Conservation (phyloP, 2,329 filamentous ascomycete genomes). For the Sphaerulina vaccinii region DNA sequence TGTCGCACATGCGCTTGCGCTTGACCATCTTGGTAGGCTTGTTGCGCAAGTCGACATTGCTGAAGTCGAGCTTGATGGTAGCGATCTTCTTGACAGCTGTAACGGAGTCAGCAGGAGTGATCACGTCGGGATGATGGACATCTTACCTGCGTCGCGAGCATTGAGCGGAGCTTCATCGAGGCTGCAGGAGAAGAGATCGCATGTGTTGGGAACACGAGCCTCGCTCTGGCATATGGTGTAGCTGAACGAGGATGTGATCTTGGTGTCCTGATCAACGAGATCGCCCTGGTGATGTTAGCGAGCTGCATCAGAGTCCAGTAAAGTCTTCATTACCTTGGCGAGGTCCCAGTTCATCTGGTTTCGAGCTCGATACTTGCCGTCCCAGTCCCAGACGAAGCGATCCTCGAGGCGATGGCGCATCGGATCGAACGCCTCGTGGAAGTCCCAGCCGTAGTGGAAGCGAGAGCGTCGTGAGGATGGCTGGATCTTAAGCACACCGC, state of each 20-base stretch:
- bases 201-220: too few species aligned
- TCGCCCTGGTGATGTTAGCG: slow-evolving; percentile 9
- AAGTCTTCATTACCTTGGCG: background rate
- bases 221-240: background rate
- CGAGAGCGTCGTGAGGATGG: slow-evolving; percentile 18
- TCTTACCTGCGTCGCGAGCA: background rate
- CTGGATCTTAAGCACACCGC: slow-evolving; percentile 16
- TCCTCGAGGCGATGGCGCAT: slow-evolving; percentile 5
- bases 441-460: slow-evolving; percentile 12
- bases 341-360: slow-evolving; percentile 14
- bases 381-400: background rate
- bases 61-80: slow-evolving; percentile 7
- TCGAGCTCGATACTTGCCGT: background rate
- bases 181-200: slow-evolving; percentile 7
- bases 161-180: slow-evolving; percentile 11
- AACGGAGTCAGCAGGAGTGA: background rate
- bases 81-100: slow-evolving; percentile 11
- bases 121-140: background rate
- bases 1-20: background rate
- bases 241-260: background rate
- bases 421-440: slow-evolving; percentile 4
- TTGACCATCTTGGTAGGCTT: background rate
- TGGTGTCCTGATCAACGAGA: slow-evolving; percentile 16
- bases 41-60: background rate
- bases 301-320: background rate